phyloP scores from a whole-genome alignment of 176 grass and related monocot genomes.

The Oryza longistaminata region DNA sequence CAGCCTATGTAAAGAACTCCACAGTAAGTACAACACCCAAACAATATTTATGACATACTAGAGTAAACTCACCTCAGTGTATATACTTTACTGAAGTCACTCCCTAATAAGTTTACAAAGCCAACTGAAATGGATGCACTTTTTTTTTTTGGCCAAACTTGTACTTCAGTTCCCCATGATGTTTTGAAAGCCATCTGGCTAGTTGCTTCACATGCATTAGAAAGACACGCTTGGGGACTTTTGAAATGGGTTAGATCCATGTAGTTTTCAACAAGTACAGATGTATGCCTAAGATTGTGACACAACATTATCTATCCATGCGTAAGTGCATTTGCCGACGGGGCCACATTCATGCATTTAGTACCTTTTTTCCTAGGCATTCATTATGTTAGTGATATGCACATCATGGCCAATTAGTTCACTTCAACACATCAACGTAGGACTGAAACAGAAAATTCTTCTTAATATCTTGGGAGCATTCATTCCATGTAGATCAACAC shows the following conservation, averaged over 20 bases:
- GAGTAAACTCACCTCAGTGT: neutral
- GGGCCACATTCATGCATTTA: neutral
- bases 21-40: neutral
- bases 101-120: neutral
- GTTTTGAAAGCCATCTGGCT: neutral
- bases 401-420: neutral
- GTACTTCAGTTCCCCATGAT: neutral
- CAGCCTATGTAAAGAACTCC: neutral
- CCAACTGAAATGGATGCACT: neutral
- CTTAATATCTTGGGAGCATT: neutral
- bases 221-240: neutral
- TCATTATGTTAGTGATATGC: slow-evolving; percentile 15
- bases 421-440: neutral
- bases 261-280: slow-evolving; percentile 30
- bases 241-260: slow-evolving; percentile 19
- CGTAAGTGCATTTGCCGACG: neutral
- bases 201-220: neutral
- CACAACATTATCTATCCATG: neutral
- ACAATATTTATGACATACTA: neutral
- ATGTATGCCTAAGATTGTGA: slow-evolving; percentile 23
- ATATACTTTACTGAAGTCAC: neutral
- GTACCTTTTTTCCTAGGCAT: slow-evolving; percentile 16
- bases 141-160: neutral
- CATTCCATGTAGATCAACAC: neutral
- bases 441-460: neutral